Evolutionary conservation across 805 yeast species (phyloP).

Genomic region (Candida awuae): DNA sequence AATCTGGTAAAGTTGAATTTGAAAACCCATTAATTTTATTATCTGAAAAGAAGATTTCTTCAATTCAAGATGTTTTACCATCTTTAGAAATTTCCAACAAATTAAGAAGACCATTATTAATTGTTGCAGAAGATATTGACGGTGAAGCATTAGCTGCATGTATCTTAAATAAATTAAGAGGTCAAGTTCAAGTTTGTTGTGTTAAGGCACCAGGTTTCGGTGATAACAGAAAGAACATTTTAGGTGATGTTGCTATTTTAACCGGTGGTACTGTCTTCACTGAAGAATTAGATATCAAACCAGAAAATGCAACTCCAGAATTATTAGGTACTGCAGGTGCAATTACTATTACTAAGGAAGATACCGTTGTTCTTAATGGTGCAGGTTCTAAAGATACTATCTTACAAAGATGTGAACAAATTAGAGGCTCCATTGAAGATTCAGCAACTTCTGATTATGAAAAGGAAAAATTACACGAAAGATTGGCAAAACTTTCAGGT

Average conservation of each 20-base stretch:
- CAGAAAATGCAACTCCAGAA: conserved; percentile 87
- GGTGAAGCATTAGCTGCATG: conserved; percentile 99
- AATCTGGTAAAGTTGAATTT: conserved; percentile 87
- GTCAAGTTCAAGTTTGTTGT: conserved; percentile 95
- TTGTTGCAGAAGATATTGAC: conserved; percentile 91
- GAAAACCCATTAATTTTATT: conserved; percentile 86
- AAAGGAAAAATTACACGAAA: conserved; percentile 92
- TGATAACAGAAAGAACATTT: conserved; percentile 93
- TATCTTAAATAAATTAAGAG: conserved; percentile 92
- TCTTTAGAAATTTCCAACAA: conserved; percentile 90
- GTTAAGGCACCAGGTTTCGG: conserved; percentile 99
- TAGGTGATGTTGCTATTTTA: conserved; percentile 90
- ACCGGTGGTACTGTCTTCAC: conserved; percentile 91
- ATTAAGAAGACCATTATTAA: conserved; percentile 84
- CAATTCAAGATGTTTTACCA: conserved; percentile 87
- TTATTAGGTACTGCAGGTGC: conserved; percentile 89
- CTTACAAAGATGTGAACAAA: conserved; percentile 85
- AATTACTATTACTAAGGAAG: conserved; percentile 88
- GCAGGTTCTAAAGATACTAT: conserved; percentile 79
- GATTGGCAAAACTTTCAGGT: conserved; percentile 92
- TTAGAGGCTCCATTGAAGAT: conserved; percentile 72
- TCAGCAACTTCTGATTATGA: conserved; percentile 81
- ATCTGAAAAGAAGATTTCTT: conserved; percentile 86
- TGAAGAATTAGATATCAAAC: conserved; percentile 91
- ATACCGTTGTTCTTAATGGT: conserved; percentile 89